Evolutionary conservation across 345 rosid genomes (phyloP), one percentile per base, ranked within the genome.

Genomic region (Rhizophora mangle): DNA sequence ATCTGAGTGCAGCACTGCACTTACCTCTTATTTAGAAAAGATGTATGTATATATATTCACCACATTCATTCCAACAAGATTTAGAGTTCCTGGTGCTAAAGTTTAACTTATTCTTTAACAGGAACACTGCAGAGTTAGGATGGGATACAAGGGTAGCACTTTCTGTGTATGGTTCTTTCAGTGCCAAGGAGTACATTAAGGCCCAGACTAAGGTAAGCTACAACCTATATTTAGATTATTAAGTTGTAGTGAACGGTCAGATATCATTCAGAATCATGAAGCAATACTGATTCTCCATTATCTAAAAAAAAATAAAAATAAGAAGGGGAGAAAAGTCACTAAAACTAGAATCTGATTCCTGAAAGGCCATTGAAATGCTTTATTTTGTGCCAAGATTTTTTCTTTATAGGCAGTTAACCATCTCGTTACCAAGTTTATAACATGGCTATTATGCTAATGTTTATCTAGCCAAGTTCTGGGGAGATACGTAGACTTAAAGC

Each of bases 141-240:
- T 87, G 84, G 88, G 92, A 89, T 64, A 85, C 46, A 11, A 87
- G 96, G 79, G 90, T 84, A 9, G 96, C 81, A 2, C 90, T 84
- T 29, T 26, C 79, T 3, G 81, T 89, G 13, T 87, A 85, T 64
- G 85, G 90, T 43, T 70, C 90, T 73, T 85, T 89, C 68, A 71
- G 80, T 62, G 72, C 85, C 77, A 66, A 85, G 53, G 92, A 89
- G 59, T 87, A 85, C 19, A 68, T 89, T 7, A 82, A 85, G 61
- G 90, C 90, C 7, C 96, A 89, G 71, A 74, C 72, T 87, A 3
- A 85, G 96, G 96, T 84, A 78, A 0, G n/a, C 20, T n/a, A 11
- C 32, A 13, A 15, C 55, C 37, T 31, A 49, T 22, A 10, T 59
- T 30, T 63, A 43, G 49, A 43, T 11, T 43, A 13, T 43, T 43